Evolutionary conservation across 2,329 filamentous ascomycete genomes (phyloP), one percentile per base, ranked within the genome.

Genomic region (Lasiodiplodia sp.): DNA sequence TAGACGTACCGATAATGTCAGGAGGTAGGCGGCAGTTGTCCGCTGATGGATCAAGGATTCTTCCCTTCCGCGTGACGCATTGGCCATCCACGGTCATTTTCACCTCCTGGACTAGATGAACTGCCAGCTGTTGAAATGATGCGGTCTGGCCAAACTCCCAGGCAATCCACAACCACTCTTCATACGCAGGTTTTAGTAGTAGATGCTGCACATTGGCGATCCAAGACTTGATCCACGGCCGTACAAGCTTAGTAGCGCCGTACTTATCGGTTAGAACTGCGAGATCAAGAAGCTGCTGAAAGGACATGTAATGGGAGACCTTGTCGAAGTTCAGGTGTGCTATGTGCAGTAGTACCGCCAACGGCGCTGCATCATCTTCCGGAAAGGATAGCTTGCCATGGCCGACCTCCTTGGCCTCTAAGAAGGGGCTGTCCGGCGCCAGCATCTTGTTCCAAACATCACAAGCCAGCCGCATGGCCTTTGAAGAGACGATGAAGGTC

Each of bases 331-430:
- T 37, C 28, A 65, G 21, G 49, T 65, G 62, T 6, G 62, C 62
- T 38, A 65, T 65, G 34, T 65, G 16, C 14, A 65, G 47, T 16
- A 53, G 51, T 16, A 78, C 70, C 0, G 67, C n/a, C 16, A 70
- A 52, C 1, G 38, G 38, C 14, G 40, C 40, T 7, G 53, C 28
- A 62, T 65, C 49, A 25, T 69, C 66, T 8, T 70, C 69, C 2
- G 60, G 58, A 11, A 70, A 28, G 23, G 52, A 25, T 11, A 67
- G 28, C 52, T 67, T 23, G 21, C 25, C 14, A n/a, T 40, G 25
- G 52, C 49, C 23, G 5, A 62, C 16, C 28, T 62, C 14, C 7
- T 38, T 18, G 3, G 23, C 21, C 23, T 63, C 58, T 10, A 14
- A 4, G 40, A 63, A 63, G 18, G n/a, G 58, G 38, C 58, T 21